Evolutionary conservation across 306 rosid genomes (phyloP), one percentile per base, ranked within the genome.

Genomic region (Cajanus cajan): DNA sequence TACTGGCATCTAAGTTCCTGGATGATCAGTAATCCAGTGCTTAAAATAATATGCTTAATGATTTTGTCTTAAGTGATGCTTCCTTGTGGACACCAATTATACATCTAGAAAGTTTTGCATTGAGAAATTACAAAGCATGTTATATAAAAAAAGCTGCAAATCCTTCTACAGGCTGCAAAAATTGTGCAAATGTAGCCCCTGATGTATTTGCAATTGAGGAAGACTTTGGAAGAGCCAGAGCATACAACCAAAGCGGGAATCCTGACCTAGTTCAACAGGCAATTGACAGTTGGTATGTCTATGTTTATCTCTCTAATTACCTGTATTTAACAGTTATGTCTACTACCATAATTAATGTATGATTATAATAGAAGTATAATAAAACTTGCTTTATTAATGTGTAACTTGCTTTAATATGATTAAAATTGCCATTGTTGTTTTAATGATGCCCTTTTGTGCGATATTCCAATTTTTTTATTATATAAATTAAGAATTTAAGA

Each of bases 141-240:
- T 14, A 43, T 33, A 33, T 50, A 68, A 68, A 22, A n/a, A 31
- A 58, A 16, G 5, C 24, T 85, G 59, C 55, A 41, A 57, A 41
- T 76, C 25, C 71, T 63, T 67, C 24, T 19, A 21, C 87, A 94
- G 97, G 98, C 66, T 94, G 98, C 87, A 94, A 90, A 80, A 94
- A 86, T 71, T 94, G 98, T 76, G 91, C 96, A 59, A 92, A 88
- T 47, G 83, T 92, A 16, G 89, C 92, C 64, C 73, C 92, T 0
- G 89, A 84, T 66, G 96, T 92, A 64, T 94, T 94, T 68, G 82
- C 82, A 58, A 94, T 94, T 8, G 98, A 94, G 80, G 98, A 94
- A 71, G 96, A 92, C 48, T 94, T 88, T 36, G 94, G 98, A 82
- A 86, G 98, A 85, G 98, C 98, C 62, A 82, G 97, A 64, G 98